Evolutionary conservation across 129 eudicot species (phyloP).

Genomic region (Flaveria sonorensis): DNA sequence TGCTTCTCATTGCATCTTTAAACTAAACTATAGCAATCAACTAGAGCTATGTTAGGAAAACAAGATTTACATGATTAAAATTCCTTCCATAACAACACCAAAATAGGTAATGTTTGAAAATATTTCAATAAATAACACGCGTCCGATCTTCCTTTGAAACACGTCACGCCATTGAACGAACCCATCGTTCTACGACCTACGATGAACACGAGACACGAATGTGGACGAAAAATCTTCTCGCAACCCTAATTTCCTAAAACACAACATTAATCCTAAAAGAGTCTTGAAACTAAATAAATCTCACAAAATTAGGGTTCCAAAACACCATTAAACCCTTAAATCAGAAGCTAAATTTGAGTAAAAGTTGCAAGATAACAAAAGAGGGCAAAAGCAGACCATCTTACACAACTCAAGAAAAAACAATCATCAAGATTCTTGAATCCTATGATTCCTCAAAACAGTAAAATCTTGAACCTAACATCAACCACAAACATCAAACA

Average conservation of each 20-base stretch:
- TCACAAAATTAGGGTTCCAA: conserved; percentile 29
- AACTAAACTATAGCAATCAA: conserved; percentile 8
- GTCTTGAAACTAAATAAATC: not conserved
- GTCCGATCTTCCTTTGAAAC: not conserved
- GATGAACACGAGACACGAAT: too few relatives aligned
- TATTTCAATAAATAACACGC: conserved; percentile 10
- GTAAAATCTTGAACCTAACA: conserved; percentile 19
- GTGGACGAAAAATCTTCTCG: conserved; percentile 1
- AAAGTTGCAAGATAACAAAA: not conserved
- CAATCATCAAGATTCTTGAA: conserved; percentile 21
- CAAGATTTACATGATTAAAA: conserved; percentile 3
- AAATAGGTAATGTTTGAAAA: not conserved
- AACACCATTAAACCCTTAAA: conserved; percentile 8
- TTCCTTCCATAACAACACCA: conserved; percentile 8
- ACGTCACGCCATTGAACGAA: not conserved
- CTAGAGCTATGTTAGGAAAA: conserved; percentile 24
- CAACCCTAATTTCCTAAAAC: conserved; percentile 28
- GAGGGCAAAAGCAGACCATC: conserved; percentile 6
- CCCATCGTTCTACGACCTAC: not conserved
- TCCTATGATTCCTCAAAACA: conserved; percentile 8
- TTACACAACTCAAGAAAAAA: conserved; percentile 11
- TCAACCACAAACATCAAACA: conserved; percentile 8
- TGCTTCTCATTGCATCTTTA: conserved; percentile 3
- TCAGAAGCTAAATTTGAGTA: not conserved
- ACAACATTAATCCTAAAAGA: conserved; percentile 5